phyloP scores from a whole-genome alignment of 257 asterid species.

The Ophiorrhiza pumila region DNA sequence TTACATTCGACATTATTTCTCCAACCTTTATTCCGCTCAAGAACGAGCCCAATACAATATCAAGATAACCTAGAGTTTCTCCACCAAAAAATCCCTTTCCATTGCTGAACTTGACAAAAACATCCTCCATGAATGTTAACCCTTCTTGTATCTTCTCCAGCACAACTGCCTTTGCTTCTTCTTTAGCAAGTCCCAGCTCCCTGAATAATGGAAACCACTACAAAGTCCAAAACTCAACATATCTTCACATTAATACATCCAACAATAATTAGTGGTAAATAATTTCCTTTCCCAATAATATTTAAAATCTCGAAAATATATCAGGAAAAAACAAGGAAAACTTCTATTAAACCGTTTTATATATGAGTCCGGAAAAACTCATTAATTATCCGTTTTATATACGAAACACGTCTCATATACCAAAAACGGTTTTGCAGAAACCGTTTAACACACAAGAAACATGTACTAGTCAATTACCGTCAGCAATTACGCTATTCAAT shows the following conservation, averaged over 20 bases:
- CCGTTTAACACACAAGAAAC: too few species aligned
- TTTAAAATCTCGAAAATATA: too few species aligned
- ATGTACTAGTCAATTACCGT: too few species aligned
- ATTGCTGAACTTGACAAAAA: constrained; percentile 29
- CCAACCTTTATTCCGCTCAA: constrained; percentile 36
- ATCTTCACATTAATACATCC: neutral
- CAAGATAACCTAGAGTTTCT: constrained; percentile 39
- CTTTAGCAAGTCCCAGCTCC: constrained; percentile 19
- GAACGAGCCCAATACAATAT: constrained; percentile 42
- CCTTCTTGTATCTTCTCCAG: constrained; percentile 26
- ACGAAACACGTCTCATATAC: too few species aligned
- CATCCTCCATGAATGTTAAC: constrained; percentile 31
- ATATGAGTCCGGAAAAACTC: too few species aligned
- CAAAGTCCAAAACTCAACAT: neutral
- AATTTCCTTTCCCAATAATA: neutral
- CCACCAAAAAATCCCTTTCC: constrained; percentile 50
- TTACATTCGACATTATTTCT: constrained; percentile 15
- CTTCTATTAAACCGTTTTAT: too few species aligned
- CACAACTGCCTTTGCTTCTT: constrained; percentile 8
- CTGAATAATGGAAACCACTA: constrained; percentile 35
- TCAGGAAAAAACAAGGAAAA: too few species aligned
- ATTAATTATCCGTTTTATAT: too few species aligned
- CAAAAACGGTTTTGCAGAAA: too few species aligned
- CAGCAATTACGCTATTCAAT: too few species aligned
- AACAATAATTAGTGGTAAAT: neutral